Evolutionary conservation across 2,329 filamentous ascomycete species (phyloP).

Genomic region (Colletotrichum abscissum): DNA sequence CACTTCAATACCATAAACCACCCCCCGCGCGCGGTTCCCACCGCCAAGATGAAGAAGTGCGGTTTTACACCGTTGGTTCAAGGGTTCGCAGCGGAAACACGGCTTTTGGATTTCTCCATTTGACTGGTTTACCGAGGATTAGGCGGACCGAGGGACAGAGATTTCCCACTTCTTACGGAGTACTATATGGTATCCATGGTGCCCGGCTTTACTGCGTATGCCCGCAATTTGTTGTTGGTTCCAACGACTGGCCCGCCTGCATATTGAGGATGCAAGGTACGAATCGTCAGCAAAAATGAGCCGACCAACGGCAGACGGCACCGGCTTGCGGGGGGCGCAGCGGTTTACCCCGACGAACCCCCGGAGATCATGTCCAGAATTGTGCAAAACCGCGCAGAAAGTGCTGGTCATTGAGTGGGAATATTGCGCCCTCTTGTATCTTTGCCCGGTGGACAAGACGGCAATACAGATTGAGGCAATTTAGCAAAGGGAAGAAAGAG

Average conservation of each 20-base stretch:
- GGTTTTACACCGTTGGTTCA: not conserved
- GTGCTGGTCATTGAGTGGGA: not conserved
- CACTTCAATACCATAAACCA: not conserved
- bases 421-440: not conserved
- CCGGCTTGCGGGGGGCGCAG: not conserved
- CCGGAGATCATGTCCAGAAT: slow-evolving; percentile 9
- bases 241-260: not conserved
- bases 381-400: slow-evolving; percentile 8
- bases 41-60: not conserved
- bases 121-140: not conserved
- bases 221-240: not conserved
- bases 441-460: no score
- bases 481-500: not conserved
- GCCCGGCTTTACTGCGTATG: no score
- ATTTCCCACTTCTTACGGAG: not conserved
- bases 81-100: not conserved
- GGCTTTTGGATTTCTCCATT: not conserved
- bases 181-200: no score
- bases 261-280: not conserved
- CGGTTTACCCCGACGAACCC: not conserved
- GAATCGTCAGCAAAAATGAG: not conserved
- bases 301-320: not conserved
- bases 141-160: not conserved
- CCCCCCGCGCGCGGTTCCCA: not conserved
- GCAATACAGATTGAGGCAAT: not conserved